Percentiles rank a stretch among this genome's conserved stretches.
These are phyloP conservation scores for Coriaria nepalensis DNA, from an alignment of 306 rosid genomes.

Conservation along the genomic window DNA sequence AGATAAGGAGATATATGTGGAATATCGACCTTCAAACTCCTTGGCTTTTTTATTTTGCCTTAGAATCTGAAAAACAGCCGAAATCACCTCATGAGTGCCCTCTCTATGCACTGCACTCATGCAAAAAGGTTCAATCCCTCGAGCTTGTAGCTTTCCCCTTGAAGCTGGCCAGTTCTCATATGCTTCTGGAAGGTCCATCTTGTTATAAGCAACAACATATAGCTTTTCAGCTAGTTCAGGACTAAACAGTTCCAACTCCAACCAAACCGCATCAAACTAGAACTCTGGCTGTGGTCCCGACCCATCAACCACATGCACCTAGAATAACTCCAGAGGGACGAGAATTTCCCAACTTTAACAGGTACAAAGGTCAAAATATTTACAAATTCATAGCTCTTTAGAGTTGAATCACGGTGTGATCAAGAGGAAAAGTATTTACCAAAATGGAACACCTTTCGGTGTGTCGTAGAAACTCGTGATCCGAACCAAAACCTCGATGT, in stretches of 20 bases:
- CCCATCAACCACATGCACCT: conserved; percentile 92
- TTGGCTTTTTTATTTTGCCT: conserved; percentile 31
- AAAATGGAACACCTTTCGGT: conserved; percentile 91
- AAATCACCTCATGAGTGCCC: conserved; percentile 64
- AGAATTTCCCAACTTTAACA: background rate
- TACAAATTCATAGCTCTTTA: no score
- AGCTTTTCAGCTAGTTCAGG: conserved; percentile 93
- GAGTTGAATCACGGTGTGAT: conserved; percentile 1
- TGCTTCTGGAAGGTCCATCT: conserved; percentile 98
- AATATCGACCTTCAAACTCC: conserved; percentile 38
- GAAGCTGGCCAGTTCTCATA: conserved; percentile 67
- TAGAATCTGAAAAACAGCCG: conserved; percentile 58
- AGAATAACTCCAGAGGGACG: conserved; percentile 8
- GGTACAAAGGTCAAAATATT: no score
- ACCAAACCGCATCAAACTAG: conserved; percentile 87
- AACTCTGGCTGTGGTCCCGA: conserved; percentile 80
- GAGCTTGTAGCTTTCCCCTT: conserved; percentile 53
- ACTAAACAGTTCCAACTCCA: conserved; percentile 75
- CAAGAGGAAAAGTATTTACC: conserved; percentile 37
- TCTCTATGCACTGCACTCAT: conserved; percentile 77
- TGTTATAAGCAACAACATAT: conserved; percentile 71
- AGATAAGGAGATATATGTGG: conserved; percentile 1
- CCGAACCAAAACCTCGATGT: conserved; percentile 89
- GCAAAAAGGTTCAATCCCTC: conserved; percentile 61
- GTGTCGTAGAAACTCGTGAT: conserved; percentile 89